Conservation (phyloP, 2,329 filamentous ascomycete genomes). For the Alternaria burnsii region DNA sequence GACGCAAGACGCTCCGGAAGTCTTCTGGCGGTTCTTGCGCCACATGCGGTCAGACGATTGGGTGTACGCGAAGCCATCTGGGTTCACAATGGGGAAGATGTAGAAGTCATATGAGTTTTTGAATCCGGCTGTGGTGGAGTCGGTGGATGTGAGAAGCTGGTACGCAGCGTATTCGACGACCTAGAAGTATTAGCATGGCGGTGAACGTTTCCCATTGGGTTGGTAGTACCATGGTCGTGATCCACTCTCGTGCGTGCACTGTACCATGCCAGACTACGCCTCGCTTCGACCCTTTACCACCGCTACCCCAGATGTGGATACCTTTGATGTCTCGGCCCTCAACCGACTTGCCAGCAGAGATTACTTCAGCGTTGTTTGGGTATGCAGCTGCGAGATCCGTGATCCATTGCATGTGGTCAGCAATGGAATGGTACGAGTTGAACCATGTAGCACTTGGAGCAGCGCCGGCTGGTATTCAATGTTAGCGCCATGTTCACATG, state of each 20-base stretch:
- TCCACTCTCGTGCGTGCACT: constrained; percentile 52
- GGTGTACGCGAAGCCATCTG: constrained; percentile 51
- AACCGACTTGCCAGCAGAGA: constrained; percentile 46
- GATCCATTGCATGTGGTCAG: constrained; percentile 47
- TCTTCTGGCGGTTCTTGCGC: constrained; percentile 51
- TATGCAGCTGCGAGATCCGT: constrained; percentile 47
- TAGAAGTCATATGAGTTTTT: constrained; percentile 73
- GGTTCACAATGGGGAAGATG: constrained; percentile 57
- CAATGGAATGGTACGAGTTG: constrained; percentile 48
- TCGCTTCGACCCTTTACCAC: constrained; percentile 49
- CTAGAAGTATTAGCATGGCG: constrained; percentile 15
- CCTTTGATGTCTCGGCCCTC: constrained; percentile 50
- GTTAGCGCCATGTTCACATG: constrained; percentile 29
- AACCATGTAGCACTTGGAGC: constrained; percentile 48
- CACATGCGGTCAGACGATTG: constrained; percentile 51
- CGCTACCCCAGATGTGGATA: constrained; percentile 51
- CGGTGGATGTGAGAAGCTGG: constrained; percentile 45
- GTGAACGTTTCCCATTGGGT: background rate
- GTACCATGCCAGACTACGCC: constrained; percentile 51
- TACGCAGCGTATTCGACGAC: constrained; percentile 50
- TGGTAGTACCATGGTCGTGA: constrained; percentile 39
- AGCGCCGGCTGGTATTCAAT: constrained; percentile 29
- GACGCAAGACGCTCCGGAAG: constrained; percentile 40
- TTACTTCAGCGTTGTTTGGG: constrained; percentile 46
- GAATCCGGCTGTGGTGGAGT: constrained; percentile 48